Evolutionary conservation across 371 early-diverging fungal species (phyloP).

Genomic region (Mucor lusitanicus): DNA sequence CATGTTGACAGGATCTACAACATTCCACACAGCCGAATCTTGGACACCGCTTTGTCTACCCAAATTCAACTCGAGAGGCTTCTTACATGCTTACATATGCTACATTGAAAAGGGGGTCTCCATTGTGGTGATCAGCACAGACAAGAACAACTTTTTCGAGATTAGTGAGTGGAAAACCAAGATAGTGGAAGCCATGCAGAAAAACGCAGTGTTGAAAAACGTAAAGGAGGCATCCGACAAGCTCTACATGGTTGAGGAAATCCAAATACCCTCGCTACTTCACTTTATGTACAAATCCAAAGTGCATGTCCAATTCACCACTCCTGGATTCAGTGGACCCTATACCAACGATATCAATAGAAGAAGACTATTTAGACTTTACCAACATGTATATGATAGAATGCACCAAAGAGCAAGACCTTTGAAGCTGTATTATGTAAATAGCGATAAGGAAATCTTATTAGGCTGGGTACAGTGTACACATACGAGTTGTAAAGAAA

Average conservation of each 20-base stretch:
- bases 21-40: conserved; percentile 76
- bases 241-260: conserved; percentile 53
- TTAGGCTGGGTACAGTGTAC: conserved; percentile 68
- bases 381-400: conserved; percentile 66
- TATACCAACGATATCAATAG: conserved; percentile 45
- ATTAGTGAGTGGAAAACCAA: conserved; percentile 70
- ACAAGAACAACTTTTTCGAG: conserved; percentile 83
- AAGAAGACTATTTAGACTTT: conserved; percentile 61
- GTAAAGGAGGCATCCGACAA: conserved; percentile 36
- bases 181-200: conserved; percentile 55
- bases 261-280: conserved; percentile 68
- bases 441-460: conserved; percentile 63
- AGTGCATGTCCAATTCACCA: conserved; percentile 68
- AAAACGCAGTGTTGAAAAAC: conserved; percentile 23
- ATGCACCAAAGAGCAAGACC: conserved; percentile 63
- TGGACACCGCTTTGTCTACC: conserved; percentile 98
- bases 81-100: conserved; percentile 87
- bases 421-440: conserved; percentile 62
- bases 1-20: conserved; percentile 75
- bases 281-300: conserved; percentile 81
- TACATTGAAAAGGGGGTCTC: conserved; percentile 73
- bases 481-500: background rate
- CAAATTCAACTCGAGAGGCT: conserved; percentile 84
- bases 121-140: conserved; percentile 76
- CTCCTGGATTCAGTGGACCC: conserved; percentile 56